These are phyloP conservation scores for Fusarium newnesense DNA, from an alignment of 2,329 filamentous ascomycete genomes.

Conservation along the genomic window DNA sequence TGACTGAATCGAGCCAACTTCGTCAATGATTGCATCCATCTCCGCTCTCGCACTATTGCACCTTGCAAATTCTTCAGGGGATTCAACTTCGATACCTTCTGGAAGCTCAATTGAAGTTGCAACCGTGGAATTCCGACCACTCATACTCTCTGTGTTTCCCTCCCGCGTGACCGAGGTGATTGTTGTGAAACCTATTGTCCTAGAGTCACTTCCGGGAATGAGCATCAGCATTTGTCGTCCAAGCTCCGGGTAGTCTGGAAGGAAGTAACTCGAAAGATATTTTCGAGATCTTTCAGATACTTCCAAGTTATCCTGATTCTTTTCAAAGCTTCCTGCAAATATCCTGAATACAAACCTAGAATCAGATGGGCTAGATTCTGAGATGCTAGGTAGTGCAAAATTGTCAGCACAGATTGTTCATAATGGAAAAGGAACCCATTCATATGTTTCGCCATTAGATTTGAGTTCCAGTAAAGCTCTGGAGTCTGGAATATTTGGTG, in stretches of 20 bases:
- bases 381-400: background rate
- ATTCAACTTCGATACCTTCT: background rate
- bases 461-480: background rate
- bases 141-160: background rate
- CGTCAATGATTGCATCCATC: background rate
- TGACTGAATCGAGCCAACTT: background rate
- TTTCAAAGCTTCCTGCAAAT: background rate
- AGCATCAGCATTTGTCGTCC: background rate
- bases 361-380: background rate
- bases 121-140: background rate
- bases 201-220: background rate
- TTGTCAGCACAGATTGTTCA: background rate
- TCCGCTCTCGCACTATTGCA: background rate
- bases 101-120: background rate
- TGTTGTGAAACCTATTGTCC: background rate
- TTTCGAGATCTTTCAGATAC: background rate
- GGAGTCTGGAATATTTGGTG: background rate
- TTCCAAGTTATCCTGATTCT: background rate
- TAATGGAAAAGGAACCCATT: conserved; percentile 1
- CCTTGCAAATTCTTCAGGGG: background rate
- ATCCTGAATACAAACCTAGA: background rate
- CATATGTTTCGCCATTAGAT: background rate
- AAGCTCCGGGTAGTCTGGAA: background rate
- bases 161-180: background rate
- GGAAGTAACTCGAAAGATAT: background rate